Conservation (phyloP, 2,329 filamentous ascomycete genomes). For the Pestalotiopsis sp. region DNA sequence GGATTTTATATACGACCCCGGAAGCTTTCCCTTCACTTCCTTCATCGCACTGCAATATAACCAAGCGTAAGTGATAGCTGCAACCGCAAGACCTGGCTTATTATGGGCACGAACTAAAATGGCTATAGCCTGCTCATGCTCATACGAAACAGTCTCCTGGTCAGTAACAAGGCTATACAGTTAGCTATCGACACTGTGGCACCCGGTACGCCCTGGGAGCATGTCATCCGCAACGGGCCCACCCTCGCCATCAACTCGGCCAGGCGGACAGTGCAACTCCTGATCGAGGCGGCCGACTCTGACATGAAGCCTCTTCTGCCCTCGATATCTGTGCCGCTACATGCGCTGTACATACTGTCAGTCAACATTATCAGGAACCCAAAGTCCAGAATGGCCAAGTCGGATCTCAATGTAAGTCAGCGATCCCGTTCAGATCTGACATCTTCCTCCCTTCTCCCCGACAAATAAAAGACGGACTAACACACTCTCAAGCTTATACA, state of each 20-base stretch:
- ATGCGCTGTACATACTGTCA: slow-evolving; percentile 14
- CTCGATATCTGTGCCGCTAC: slow-evolving; percentile 7
- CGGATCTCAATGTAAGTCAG: slow-evolving; percentile 15
- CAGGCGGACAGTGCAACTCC: slow-evolving; percentile 9
- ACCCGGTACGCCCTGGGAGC: slow-evolving; percentile 10
- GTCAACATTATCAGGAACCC: slow-evolving; percentile 11
- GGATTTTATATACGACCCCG: slow-evolving; percentile 12
- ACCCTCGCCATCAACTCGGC: slow-evolving; percentile 11
- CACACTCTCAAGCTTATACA: slow-evolving; percentile 13
- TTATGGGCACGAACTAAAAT: neutral
- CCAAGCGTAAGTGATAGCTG: slow-evolving; percentile 6
- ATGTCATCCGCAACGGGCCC: slow-evolving; percentile 14
- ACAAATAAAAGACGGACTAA: neutral
- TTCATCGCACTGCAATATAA: slow-evolving; percentile 17
- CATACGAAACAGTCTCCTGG: slow-evolving; percentile 13
- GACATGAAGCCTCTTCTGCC: slow-evolving; percentile 7
- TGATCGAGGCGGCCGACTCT: slow-evolving; percentile 14
- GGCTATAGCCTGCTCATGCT: slow-evolving; percentile 7
- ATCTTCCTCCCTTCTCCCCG: neutral
- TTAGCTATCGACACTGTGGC: slow-evolving; percentile 7
- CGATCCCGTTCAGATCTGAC: neutral
- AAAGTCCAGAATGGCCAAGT: slow-evolving; percentile 12
- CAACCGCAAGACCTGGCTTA: no score
- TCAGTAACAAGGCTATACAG: slow-evolving; percentile 13
- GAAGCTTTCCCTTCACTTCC: slow-evolving; percentile 12